phyloP scores from a whole-genome alignment of 768 basidiomycete species.

The Pleurotus tuber-regium region DNA sequence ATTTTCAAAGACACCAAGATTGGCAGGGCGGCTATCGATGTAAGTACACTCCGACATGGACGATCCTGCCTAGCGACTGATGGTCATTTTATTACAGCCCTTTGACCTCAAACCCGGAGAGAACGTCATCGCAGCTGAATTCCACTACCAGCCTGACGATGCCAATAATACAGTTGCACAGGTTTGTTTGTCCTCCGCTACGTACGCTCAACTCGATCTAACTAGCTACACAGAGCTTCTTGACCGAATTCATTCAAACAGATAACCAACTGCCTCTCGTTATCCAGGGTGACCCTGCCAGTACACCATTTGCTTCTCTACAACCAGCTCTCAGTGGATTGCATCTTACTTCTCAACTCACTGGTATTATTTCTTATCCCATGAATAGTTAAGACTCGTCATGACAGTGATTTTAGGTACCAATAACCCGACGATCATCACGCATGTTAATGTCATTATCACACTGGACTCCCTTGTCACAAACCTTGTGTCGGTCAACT shows the following conservation, averaged over 20 bases:
- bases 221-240: constrained; percentile 40
- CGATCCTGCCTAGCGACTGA: not conserved
- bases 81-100: constrained; percentile 29
- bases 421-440: constrained; percentile 55
- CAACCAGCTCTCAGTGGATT: constrained; percentile 53
- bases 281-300: constrained; percentile 56
- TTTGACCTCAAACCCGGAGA: constrained; percentile 59
- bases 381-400: not conserved
- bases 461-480: constrained; percentile 45
- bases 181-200: constrained; percentile 20
- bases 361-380: constrained; percentile 31
- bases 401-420: constrained; percentile 29
- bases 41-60: constrained; percentile 26
- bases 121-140: constrained; percentile 53
- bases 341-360: constrained; percentile 45
- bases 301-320: constrained; percentile 64
- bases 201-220: not conserved
- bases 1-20: constrained; percentile 53
- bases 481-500: constrained; percentile 52
- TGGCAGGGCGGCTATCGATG: constrained; percentile 57
- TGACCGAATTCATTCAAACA: constrained; percentile 58
- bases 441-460: constrained; percentile 53
- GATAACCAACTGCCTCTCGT: constrained; percentile 43
- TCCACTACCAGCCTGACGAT: constrained; percentile 64
- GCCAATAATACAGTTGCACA: constrained; percentile 67